A percentile compares a stretch with the other conserved stretches of the same genome.
Evolutionary conservation across 345 rosid genomes (phyloP).

Genomic region (Microthlaspi erraticum): DNA sequence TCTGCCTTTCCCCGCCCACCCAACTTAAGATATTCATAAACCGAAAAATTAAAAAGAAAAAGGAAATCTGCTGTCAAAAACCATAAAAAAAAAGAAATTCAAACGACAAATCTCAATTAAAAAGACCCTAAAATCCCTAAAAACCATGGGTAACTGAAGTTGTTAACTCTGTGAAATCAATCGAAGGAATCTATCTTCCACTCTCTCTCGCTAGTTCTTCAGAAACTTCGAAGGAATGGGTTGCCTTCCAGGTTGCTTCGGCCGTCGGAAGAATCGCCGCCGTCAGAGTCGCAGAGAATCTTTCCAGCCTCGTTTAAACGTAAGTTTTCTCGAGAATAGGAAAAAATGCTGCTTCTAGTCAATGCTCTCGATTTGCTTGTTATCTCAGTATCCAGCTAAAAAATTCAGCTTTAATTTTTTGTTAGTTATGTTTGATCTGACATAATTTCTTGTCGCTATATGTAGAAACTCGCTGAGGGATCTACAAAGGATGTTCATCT

Average conservation of each 20-base stretch:
- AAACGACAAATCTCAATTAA: no score
- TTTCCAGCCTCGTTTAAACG: conserved; percentile 61
- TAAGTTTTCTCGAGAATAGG: conserved; percentile 32
- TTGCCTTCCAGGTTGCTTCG: conserved; percentile 88
- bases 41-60: no score
- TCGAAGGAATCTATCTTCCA: background rate
- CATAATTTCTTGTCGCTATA: background rate
- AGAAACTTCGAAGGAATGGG: conserved; percentile 58
- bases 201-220: conserved; percentile 21
- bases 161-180: conserved; percentile 5
- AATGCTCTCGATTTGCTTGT: background rate
- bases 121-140: no score
- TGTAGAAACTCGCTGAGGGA: conserved; percentile 39
- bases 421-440: conserved; percentile 13
- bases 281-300: conserved; percentile 56
- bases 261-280: conserved; percentile 69
- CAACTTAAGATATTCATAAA: no score
- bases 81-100: no score
- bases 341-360: background rate
- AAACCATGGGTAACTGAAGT: no score
- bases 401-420: background rate
- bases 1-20: no score
- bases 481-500: conserved; percentile 8
- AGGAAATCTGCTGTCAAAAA: no score
- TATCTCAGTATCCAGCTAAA: background rate